These are phyloP conservation scores for Canariomyces notabilis DNA, from an alignment of 2,329 filamentous ascomycete species.

Conservation along the genomic window DNA sequence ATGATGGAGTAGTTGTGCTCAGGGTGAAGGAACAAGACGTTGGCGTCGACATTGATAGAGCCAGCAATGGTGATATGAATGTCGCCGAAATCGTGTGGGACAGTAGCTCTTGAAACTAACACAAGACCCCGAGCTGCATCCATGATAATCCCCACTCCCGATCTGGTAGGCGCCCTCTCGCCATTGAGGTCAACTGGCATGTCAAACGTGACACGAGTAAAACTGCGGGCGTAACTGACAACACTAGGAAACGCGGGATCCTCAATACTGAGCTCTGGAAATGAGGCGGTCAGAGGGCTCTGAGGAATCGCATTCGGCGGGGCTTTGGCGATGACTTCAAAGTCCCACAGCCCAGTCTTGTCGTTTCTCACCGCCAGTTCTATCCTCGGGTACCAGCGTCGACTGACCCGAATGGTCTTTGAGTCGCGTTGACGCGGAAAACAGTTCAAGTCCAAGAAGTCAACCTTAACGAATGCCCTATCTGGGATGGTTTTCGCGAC, in stretches of 20 bases:
- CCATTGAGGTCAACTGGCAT: slow-evolving; percentile 97
- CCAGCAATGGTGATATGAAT: slow-evolving; percentile 95
- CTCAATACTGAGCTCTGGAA: slow-evolving; percentile 87
- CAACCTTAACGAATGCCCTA: slow-evolving; percentile 79
- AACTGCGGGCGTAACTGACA: slow-evolving; percentile 89
- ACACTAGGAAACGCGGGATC: slow-evolving; percentile 86
- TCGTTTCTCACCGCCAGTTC: slow-evolving; percentile 89
- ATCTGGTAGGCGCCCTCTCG: slow-evolving; percentile 84
- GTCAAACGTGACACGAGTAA: slow-evolving; percentile 85
- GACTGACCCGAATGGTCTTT: slow-evolving; percentile 84
- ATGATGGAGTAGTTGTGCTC: slow-evolving; percentile 95
- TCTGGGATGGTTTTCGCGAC: slow-evolving; percentile 85
- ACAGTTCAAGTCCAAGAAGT: slow-evolving; percentile 92
- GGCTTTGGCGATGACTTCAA: slow-evolving; percentile 75
- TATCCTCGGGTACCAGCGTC: slow-evolving; percentile 96
- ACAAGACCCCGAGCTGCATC: slow-evolving; percentile 95
- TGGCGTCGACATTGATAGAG: slow-evolving; percentile 88
- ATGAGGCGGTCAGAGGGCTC: slow-evolving; percentile 73
- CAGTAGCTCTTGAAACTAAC: slow-evolving; percentile 85
- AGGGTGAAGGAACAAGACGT: slow-evolving; percentile 92
- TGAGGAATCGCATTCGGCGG: slow-evolving; percentile 70
- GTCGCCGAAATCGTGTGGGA: slow-evolving; percentile 95
- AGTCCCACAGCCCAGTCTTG: slow-evolving; percentile 87
- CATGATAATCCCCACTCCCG: slow-evolving; percentile 94
- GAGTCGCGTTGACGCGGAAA: slow-evolving; percentile 93